Evolutionary conservation across 495 filamentous ascomycete genomes (phyloP), one percentile per base, ranked within the genome.

Genomic region (Tuber microsphaerosporum): DNA sequence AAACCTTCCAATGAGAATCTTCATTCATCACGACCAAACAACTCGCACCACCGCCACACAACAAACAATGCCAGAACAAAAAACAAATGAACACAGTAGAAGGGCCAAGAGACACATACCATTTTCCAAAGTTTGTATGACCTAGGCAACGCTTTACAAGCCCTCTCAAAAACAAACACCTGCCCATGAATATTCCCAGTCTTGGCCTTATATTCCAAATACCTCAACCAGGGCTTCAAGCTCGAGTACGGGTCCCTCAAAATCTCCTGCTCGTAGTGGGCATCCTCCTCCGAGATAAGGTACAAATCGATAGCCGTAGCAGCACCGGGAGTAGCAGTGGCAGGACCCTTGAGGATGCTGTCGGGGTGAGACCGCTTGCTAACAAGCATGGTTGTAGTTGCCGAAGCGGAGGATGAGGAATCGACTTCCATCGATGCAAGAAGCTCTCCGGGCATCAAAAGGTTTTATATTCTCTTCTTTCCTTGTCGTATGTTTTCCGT

Each of bases 101-200:
- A 39, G 42, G 22, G 34, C 61, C 19, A 72, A 70, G 31, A 77
- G 69, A 76, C 71, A 77, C 86, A 74, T 86, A 94, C 92, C 90
- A 94, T 92, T 86, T 97, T 99, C 96, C 96, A 99, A 41, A 99
- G 86, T 86, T 98, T 99, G 85, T 97, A 98, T 39, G 94, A 97
- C 76, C 96, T 89, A 51, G 96, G 96, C 43, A 98, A 88, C 78
- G 94, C 90, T 78, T 89, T 87, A 83, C 93, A 97, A 46, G 96
- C 94, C 77, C 96, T 88, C 85, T 99, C 96, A 86, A 97, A 90
- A 10, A 97, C 91, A 85, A 96, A 99, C 71, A 94, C 92, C 84
- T 96, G 94, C 84, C 97, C 94, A 56, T 93, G 92, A 71, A 93
- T 84, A 44, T 88, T 92, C 79, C 93, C 94, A 88, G 94, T 90